Conservation (phyloP, 108 stramenopile species). For the Nitzschia sp. region DNA sequence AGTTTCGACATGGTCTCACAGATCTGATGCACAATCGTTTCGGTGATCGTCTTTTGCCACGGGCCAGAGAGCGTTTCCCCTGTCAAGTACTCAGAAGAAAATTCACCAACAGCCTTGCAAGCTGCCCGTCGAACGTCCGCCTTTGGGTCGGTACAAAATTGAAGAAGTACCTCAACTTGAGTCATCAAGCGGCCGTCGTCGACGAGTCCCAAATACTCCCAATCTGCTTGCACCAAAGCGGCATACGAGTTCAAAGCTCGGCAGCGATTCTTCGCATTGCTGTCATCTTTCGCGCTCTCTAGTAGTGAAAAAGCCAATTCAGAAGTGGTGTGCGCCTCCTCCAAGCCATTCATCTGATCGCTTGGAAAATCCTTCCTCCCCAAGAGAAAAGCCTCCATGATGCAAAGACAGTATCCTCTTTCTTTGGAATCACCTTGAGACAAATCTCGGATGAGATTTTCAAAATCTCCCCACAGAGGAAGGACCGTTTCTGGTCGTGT, state of each 20-base stretch:
- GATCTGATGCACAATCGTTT: constrained; percentile 31
- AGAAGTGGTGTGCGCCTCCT: neutral
- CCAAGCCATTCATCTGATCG: neutral
- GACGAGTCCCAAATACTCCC: constrained; percentile 40
- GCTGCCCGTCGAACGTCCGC: constrained; percentile 52
- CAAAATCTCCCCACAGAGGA: constrained; percentile 11
- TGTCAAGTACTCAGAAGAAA: constrained; percentile 41
- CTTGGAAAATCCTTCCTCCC: constrained; percentile 22
- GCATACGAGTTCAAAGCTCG: constrained; percentile 39
- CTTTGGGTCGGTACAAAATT: constrained; percentile 40
- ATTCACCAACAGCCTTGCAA: constrained; percentile 72
- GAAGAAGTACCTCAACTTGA: constrained; percentile 36
- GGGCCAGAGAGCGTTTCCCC: neutral
- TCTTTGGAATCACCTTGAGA: neutral
- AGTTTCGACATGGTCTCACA: constrained; percentile 30
- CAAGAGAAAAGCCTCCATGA: constrained; percentile 24
- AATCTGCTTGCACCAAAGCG: constrained; percentile 44
- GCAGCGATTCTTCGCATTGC: constrained; percentile 7
- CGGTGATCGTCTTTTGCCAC: constrained; percentile 12
- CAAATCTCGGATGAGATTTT: neutral
- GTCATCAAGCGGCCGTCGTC: neutral
- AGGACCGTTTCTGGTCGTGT: constrained; percentile 22
- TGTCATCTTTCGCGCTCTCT: neutral
- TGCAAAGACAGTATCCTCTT: neutral
- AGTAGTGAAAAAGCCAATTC: neutral